Conservation (phyloP, 2,329 filamentous ascomycete genomes). For the Claviceps purpurea region DNA sequence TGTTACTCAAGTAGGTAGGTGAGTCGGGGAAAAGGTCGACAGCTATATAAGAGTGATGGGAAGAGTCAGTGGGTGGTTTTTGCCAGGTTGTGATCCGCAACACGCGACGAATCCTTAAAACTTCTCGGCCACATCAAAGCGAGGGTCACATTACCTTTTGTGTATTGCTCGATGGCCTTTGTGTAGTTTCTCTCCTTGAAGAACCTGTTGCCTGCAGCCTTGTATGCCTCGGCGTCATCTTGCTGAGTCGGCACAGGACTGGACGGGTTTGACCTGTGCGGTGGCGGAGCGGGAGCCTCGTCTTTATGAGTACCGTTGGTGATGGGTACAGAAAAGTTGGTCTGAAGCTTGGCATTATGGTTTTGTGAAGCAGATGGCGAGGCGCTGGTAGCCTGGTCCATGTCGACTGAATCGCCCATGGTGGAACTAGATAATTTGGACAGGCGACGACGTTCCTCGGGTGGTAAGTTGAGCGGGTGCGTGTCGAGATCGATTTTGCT, state of each 20-base stretch:
- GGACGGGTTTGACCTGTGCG: constrained; percentile 52
- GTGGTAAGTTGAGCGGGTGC: constrained; percentile 81
- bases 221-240: constrained; percentile 82
- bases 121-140: background rate
- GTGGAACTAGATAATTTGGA: constrained; percentile 48
- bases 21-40: constrained; percentile 78
- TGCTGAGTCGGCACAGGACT: constrained; percentile 40
- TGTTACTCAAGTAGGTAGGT: constrained; percentile 84
- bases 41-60: constrained; percentile 35
- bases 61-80: background rate
- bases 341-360: constrained; percentile 23
- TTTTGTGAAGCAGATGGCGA: constrained; percentile 36
- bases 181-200: constrained; percentile 91
- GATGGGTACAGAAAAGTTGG: constrained; percentile 39
- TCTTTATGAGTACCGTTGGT: constrained; percentile 31
- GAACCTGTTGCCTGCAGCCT: constrained; percentile 85
- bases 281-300: constrained; percentile 52
- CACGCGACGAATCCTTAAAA: background rate
- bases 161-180: constrained; percentile 84
- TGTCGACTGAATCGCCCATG: constrained; percentile 60
- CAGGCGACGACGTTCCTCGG: constrained; percentile 71
- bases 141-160: constrained; percentile 54
- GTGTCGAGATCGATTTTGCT: constrained; percentile 53
- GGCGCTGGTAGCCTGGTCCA: constrained; percentile 45
- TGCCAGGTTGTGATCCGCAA: background rate